These are phyloP conservation scores for Peniophora sp. DNA, from an alignment of 1,284 basidiomycete genomes.

Conservation along the genomic window DNA sequence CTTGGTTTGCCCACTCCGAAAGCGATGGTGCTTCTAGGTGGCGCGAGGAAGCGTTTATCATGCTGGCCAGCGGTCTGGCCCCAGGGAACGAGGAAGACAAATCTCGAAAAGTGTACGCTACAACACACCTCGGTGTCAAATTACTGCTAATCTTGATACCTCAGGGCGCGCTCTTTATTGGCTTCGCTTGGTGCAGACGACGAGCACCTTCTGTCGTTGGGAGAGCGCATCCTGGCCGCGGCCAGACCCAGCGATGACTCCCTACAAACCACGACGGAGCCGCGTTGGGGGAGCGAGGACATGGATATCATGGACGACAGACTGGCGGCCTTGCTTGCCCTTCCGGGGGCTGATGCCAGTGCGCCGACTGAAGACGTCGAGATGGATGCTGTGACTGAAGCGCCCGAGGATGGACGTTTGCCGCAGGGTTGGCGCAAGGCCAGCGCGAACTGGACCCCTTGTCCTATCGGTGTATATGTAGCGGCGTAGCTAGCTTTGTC, in stretches of 20 bases:
- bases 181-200: slow-evolving; percentile 28
- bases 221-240: neutral
- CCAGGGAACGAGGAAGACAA: neutral
- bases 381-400: neutral
- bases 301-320: slow-evolving; percentile 49
- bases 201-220: slow-evolving; percentile 21
- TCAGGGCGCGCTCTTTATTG: slow-evolving; percentile 31
- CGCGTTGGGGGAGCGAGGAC: slow-evolving; percentile 35
- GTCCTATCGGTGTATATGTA: slow-evolving; percentile 55
- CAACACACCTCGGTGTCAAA: neutral
- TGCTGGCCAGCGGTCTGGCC: slow-evolving; percentile 9
- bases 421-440: slow-evolving; percentile 41
- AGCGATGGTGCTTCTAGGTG: slow-evolving; percentile 19
- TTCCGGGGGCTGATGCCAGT: neutral
- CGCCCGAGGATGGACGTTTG: slow-evolving; percentile 3
- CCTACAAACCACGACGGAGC: slow-evolving; percentile 20
- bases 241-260: neutral
- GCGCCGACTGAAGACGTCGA: slow-evolving; percentile 1
- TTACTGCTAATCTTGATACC: neutral
- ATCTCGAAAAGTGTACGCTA: neutral
- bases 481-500: neutral
- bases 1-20: slow-evolving; percentile 43
- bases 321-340: slow-evolving; percentile 29
- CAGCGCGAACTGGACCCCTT: slow-evolving; percentile 49
- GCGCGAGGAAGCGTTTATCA: slow-evolving; percentile 33